Conservation (phyloP, 176 grass and related monocot genomes). For the Dendrocalamus sinicus region DNA sequence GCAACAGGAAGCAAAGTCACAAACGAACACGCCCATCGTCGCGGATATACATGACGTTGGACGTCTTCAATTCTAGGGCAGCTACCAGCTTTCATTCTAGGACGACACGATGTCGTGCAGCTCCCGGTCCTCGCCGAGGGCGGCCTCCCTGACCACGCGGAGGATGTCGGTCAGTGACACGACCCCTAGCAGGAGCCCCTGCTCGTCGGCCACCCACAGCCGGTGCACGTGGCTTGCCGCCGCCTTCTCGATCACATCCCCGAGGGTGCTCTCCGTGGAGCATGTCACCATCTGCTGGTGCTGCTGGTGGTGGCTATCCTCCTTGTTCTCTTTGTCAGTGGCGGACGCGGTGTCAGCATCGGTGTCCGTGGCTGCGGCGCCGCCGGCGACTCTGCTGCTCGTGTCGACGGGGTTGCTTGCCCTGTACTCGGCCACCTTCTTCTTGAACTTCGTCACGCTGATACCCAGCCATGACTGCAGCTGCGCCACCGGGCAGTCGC, state of each 20-base stretch:
- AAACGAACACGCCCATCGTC: background rate
- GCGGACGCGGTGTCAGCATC: background rate
- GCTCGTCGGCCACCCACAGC: constrained; percentile 69
- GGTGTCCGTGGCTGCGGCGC: background rate
- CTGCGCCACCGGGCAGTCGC: constrained; percentile 59
- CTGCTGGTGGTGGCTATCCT: background rate
- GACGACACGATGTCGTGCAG: constrained; percentile 39
- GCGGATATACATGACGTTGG: too few species aligned
- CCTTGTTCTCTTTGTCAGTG: background rate
- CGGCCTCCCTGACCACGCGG: constrained; percentile 56
- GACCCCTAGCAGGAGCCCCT: constrained; percentile 50
- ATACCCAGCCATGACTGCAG: constrained; percentile 59
- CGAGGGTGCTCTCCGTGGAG: constrained; percentile 54
- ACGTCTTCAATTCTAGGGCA: too few species aligned
- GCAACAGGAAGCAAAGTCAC: too few species aligned
- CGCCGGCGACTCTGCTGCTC: background rate
- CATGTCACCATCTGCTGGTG: constrained; percentile 58
- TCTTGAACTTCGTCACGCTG: constrained; percentile 76
- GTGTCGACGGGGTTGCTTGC: constrained; percentile 17
- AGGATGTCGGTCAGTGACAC: constrained; percentile 75
- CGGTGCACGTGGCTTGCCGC: constrained; percentile 67
- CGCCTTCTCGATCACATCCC: constrained; percentile 59
- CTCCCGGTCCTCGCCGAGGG: constrained; percentile 57
- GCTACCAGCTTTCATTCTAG: background rate
- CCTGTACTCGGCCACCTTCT: constrained; percentile 44